Conservation (phyloP, 2,329 filamentous ascomycete species). For the Penicillium sp. region DNA sequence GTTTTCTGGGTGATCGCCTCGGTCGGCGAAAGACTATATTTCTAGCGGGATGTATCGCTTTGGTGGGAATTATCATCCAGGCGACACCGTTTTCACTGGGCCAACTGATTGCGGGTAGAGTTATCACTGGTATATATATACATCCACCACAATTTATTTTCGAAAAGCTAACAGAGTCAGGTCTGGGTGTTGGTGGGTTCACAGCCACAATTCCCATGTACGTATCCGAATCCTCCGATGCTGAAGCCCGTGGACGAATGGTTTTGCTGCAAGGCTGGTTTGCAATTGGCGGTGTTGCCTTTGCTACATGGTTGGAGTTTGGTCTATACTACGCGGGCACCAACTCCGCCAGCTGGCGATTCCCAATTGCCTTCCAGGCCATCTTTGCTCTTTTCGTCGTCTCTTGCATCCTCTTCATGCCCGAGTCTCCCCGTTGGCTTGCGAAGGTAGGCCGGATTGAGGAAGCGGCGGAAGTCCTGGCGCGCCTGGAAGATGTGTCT, state of each 20-base stretch:
- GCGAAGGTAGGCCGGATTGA: constrained; percentile 52
- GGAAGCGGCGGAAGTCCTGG: constrained; percentile 48
- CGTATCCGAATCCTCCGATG: constrained; percentile 18
- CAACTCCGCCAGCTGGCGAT: constrained; percentile 29
- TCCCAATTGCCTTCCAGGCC: constrained; percentile 33
- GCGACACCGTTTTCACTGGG: constrained; percentile 13
- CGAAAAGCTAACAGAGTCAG: constrained; percentile 6
- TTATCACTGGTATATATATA: constrained; percentile 14
- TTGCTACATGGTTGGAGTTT: constrained; percentile 43
- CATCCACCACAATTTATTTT: neutral
- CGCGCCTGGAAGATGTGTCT: constrained; percentile 45
- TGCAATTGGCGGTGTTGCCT: constrained; percentile 17
- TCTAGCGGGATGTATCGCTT: constrained; percentile 14
- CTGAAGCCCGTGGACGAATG: constrained; percentile 20
- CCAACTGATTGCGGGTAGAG: constrained; percentile 16
- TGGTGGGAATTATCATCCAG: constrained; percentile 18
- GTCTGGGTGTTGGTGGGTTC: constrained; percentile 25
- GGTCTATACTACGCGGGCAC: constrained; percentile 41
- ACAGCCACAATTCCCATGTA: constrained; percentile 29
- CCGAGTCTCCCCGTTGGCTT: constrained; percentile 57
- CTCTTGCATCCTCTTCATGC: constrained; percentile 34
- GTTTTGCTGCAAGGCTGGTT: constrained; percentile 21
- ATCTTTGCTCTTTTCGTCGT: constrained; percentile 37
- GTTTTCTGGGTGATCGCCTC: constrained; percentile 18
- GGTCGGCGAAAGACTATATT: constrained; percentile 20